Conservation (phyloP, 495 filamentous ascomycete genomes). For the Viridothelium virens region DNA sequence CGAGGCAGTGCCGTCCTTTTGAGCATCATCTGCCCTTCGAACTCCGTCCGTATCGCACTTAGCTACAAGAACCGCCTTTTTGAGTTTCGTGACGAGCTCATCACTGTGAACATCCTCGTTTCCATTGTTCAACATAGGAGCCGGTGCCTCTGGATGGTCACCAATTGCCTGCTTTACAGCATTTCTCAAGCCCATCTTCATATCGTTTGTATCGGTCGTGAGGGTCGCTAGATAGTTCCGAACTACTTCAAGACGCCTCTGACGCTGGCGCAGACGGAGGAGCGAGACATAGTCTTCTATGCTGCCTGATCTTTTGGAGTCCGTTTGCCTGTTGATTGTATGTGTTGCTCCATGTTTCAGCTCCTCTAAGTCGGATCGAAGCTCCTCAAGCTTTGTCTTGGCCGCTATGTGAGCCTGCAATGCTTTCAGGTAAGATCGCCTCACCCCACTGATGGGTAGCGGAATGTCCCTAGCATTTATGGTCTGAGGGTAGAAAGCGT, state of each 20-base stretch:
- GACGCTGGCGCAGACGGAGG: neutral
- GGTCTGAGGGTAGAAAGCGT: neutral
- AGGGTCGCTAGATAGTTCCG: neutral
- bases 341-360: neutral
- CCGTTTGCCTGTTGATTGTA: neutral
- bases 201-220: neutral
- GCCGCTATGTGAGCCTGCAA: neutral
- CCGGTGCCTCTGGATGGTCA: slow-evolving; percentile 1
- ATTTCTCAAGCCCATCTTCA: neutral
- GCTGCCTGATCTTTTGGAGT: neutral
- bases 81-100: slow-evolving; percentile 1
- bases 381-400: neutral
- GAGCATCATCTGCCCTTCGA: neutral
- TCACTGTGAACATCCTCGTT: neutral
- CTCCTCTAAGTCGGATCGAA: neutral
- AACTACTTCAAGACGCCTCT: neutral
- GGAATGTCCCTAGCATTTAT: neutral
- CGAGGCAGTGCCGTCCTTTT: neutral
- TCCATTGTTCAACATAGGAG: neutral
- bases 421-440: neutral
- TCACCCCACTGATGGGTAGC: neutral
- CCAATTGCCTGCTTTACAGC: neutral
- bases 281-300: neutral
- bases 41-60: neutral
- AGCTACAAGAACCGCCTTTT: neutral